Evolutionary conservation across 805 yeast species (phyloP).

Genomic region (Kuraishia borneana): DNA sequence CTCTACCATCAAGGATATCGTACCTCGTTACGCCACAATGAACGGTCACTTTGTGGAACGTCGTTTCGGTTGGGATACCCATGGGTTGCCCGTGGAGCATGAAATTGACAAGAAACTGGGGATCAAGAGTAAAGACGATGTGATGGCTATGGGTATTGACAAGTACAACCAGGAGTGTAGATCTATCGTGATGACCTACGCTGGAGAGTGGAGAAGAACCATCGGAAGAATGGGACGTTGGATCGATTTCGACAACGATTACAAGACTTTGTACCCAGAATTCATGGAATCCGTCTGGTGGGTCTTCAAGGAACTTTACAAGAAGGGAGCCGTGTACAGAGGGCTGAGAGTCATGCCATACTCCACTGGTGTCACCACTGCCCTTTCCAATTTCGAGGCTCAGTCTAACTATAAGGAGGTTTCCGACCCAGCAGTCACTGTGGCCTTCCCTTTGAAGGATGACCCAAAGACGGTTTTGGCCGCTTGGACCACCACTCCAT

Average conservation of each 20-base stretch:
- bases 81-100: slow-evolving; percentile 97
- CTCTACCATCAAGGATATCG: slow-evolving; percentile 93
- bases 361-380: slow-evolving; percentile 95
- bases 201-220: slow-evolving; percentile 88
- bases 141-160: slow-evolving; percentile 85
- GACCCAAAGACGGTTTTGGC: slow-evolving; percentile 79
- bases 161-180: slow-evolving; percentile 93
- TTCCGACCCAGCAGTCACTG: slow-evolving; percentile 89
- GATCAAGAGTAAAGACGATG: slow-evolving; percentile 89
- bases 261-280: slow-evolving; percentile 89
- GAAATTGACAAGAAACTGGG: slow-evolving; percentile 97
- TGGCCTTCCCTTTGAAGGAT: slow-evolving; percentile 73
- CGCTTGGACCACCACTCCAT: slow-evolving; percentile 99
- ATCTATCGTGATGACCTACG: slow-evolving; percentile 94
- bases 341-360: slow-evolving; percentile 98
- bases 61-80: slow-evolving; percentile 99
- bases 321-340: slow-evolving; percentile 83
- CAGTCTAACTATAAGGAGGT: slow-evolving; percentile 98
- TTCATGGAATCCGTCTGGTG: slow-evolving; percentile 99
- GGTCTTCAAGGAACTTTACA: slow-evolving; percentile 85
- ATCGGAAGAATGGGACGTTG: slow-evolving; percentile 95
- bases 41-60: slow-evolving; percentile 94
- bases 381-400: slow-evolving; percentile 95
- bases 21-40: slow-evolving; percentile 97
- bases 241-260: slow-evolving; percentile 98